Conservation (phyloP, 1,284 basidiomycete genomes). For the Inonotus obliquus region DNA sequence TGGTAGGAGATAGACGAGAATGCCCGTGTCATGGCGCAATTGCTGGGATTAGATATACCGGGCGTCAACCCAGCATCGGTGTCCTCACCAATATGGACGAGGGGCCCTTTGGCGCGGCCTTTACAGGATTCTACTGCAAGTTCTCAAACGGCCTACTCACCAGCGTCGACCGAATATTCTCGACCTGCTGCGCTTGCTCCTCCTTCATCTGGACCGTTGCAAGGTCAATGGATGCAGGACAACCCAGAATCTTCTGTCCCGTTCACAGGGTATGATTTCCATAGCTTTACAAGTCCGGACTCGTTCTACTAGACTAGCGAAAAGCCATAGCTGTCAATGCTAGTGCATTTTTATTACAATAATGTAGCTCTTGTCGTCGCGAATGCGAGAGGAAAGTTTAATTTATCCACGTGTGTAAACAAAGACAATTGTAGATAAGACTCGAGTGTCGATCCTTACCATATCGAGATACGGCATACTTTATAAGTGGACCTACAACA, state of each 20-base stretch:
- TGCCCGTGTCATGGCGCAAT: constrained; percentile 10
- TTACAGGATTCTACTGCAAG: not conserved
- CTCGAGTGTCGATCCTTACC: constrained; percentile 19
- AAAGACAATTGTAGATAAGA: constrained; percentile 9
- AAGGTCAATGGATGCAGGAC: not conserved
- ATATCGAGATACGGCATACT: constrained; percentile 14
- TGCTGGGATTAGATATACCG: constrained; percentile 15
- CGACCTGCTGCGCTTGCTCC: not conserved
- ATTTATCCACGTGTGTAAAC: not conserved
- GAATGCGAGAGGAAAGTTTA: too few species aligned
- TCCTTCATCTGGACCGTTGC: not conserved
- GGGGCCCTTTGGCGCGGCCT: not conserved
- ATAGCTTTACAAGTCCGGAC: constrained; percentile 16
- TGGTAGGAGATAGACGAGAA: constrained; percentile 5
- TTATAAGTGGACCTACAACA: not conserved
- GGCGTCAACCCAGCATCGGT: not conserved
- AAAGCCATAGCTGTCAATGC: not conserved
- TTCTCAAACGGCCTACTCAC: not conserved
- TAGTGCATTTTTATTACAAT: too few species aligned
- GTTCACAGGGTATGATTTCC: constrained; percentile 16
- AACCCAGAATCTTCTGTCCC: not conserved
- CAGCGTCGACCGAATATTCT: not conserved
- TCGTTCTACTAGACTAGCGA: constrained; percentile 6
- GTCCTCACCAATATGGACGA: not conserved
- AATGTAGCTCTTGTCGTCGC: not conserved